Evolutionary conservation across 257 asterid genomes (phyloP), one percentile per base, ranked within the genome.

Genomic region (Solanum paucissectum): DNA sequence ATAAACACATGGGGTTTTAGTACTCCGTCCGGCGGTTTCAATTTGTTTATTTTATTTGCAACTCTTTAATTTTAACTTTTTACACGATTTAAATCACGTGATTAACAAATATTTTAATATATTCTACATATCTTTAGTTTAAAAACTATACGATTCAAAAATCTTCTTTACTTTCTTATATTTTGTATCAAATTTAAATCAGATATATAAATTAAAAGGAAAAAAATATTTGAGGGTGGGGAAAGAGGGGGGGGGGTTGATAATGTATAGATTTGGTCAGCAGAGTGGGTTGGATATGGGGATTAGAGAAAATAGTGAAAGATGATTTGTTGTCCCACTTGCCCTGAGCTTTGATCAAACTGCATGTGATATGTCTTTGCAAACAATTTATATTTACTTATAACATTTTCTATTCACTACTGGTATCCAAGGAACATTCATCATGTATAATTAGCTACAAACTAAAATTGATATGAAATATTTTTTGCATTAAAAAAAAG

Each of bases 331-430:
- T 82, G 90, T 44, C 87, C 90, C 88, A 90, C 89, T 86, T 89
- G 85, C 86, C 75, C 42, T 60, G 66, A 0, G 46, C 21, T 64
- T 49, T 49, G 75, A 87, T 85, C 86, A 46, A 27, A 34, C 42
- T 88, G 86, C 91, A 90, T 88, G 91, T 90, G 90, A 46, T 83
- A 44, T 90, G 91, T 88, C 83, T 88, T 87, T 69, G 44, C 74
- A 71, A 83, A 84, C 34, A 21, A 69, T 37, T 12, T 62, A 66
- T 66, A 83, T 46, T 88, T 85, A 77, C 76, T 5, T 6, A 5
- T 52, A 46, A 34, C n/a, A 33, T 33, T 75, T 76, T 86, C 29
- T 9, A 37, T 38, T 7, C 29, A 29, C 11, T 29, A 29, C 38
- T 69, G 11, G 37, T 7, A 29, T 69, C 38, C 76, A 13, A 29